Percentiles rank a stretch among this genome's conserved stretches.
Evolutionary conservation across 306 rosid genomes (phyloP).

Genomic region (Lupinus albus): DNA sequence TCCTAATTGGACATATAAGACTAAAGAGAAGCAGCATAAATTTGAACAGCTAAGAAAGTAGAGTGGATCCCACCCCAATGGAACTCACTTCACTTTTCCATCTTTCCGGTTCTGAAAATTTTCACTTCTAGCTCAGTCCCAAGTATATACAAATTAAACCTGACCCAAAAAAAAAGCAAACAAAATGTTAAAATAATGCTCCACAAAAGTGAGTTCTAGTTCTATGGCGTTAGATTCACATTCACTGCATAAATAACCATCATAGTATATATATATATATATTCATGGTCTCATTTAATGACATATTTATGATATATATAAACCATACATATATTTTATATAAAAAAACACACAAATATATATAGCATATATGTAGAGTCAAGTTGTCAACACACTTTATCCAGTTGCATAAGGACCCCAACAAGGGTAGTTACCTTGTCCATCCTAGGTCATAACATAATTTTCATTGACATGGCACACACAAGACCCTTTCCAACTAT

Average conservation of each 20-base stretch:
- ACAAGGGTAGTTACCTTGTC: not conserved
- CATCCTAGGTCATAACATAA: constrained; percentile 21
- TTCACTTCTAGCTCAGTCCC: no score
- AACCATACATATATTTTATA: no score
- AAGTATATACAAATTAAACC: no score
- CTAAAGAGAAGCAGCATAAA: not conserved
- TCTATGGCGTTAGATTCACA: no score
- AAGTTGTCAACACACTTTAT: constrained; percentile 22
- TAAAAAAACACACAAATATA: not conserved
- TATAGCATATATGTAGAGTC: not conserved
- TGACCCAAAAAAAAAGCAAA: no score
- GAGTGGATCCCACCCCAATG: constrained; percentile 14
- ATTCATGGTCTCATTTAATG: no score
- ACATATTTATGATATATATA: no score
- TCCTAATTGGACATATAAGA: not conserved
- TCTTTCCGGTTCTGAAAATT: no score
- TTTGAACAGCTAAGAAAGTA: not conserved
- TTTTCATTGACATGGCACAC: constrained; percentile 24
- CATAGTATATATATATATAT: no score
- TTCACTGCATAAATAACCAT: no score
- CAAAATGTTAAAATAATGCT: not conserved
- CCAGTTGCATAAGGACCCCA: constrained; percentile 5
- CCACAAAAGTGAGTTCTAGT: not conserved
- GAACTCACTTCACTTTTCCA: not conserved
- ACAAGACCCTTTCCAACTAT: constrained; percentile 48